Evolutionary conservation across 2,329 filamentous ascomycete species (phyloP), one percentile per base, ranked within the genome.

Genomic region (Curvularia sp.): DNA sequence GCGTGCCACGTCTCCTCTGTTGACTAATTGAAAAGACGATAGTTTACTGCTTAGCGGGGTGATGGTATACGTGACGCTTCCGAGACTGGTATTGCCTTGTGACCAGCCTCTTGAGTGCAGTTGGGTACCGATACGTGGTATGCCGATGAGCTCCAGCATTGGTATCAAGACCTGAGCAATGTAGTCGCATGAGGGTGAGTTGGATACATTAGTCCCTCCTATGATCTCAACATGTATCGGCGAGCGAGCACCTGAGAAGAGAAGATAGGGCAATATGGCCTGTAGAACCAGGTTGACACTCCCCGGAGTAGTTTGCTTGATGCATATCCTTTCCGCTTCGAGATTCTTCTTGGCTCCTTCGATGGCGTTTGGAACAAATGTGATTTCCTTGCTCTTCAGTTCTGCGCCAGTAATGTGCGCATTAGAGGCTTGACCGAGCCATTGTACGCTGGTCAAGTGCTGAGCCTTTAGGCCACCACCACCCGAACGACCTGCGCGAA

Each of bases 131-230:
- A 87, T 78, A 3, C 57, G 63, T 2, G 83, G 82, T 13, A 87
- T 74, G 5, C 84, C 84, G 32, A 87, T 77, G 28, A 69, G 74
- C 1, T 74, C 60, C 21, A 87, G 79, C 55, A 82, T 83, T 0
- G 86, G 86, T 2, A 83, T 66, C 5, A 88, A 77, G 3, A 87
- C 84, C 65, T 86, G 81, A 2, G 74, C 60, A 9, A 85, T 74
- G 64, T 87, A 87, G 48, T 88, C 86, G 66, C 79, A 80, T 2
- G 82, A 84, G 7, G 84, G 84, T 0, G 83, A 82, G 30, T 77
- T 79, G 1, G 81, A 81, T 2, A 84, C 82, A 63, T 87, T 87
- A 0, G 86, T 88, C 7, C 86, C 86, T 5, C 86, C 86, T 8
- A 75, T 81, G 34, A 88, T 80, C 1, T 70, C 78, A 8, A 87